Evolutionary conservation across 305 asterid genomes (phyloP).

Genomic region (Fraxinus angustifolia): DNA sequence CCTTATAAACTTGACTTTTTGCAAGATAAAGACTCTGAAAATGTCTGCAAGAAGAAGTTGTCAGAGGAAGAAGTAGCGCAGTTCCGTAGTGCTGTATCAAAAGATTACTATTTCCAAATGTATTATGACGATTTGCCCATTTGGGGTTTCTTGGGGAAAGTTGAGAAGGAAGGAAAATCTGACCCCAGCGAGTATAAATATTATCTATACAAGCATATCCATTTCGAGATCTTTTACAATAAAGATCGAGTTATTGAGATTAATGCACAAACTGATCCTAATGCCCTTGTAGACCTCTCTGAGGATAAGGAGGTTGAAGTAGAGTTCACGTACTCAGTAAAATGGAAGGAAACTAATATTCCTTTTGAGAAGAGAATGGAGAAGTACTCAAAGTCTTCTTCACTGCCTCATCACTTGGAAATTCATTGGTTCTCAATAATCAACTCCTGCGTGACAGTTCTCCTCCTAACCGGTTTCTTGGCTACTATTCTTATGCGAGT

Average conservation of each 20-base stretch:
- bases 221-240: conserved; percentile 66
- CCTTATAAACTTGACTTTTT: conserved; percentile 77
- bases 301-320: conserved; percentile 72
- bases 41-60: conserved; percentile 53
- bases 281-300: conserved; percentile 63
- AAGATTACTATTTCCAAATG: conserved; percentile 89
- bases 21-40: conserved; percentile 63
- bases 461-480: conserved; percentile 74
- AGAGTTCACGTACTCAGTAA: conserved; percentile 60
- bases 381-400: conserved; percentile 67
- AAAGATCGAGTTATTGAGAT: conserved; percentile 80
- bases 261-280: conserved; percentile 71
- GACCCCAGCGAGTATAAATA: conserved; percentile 72
- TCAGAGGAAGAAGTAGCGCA: conserved; percentile 55
- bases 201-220: conserved; percentile 67
- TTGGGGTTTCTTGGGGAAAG: conserved; percentile 83
- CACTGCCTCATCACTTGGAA: conserved; percentile 76
- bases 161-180: conserved; percentile 70
- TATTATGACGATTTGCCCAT: conserved; percentile 87
- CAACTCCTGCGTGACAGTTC: conserved; percentile 81
- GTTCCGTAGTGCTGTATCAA: conserved; percentile 63
- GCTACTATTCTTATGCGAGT: conserved; percentile 79
- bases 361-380: conserved; percentile 81
- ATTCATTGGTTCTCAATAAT: conserved; percentile 85
- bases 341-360: conserved; percentile 66